These are phyloP conservation scores for Botrytis galanthina DNA, from an alignment of 2,329 filamentous ascomycete species.

Conservation along the genomic window DNA sequence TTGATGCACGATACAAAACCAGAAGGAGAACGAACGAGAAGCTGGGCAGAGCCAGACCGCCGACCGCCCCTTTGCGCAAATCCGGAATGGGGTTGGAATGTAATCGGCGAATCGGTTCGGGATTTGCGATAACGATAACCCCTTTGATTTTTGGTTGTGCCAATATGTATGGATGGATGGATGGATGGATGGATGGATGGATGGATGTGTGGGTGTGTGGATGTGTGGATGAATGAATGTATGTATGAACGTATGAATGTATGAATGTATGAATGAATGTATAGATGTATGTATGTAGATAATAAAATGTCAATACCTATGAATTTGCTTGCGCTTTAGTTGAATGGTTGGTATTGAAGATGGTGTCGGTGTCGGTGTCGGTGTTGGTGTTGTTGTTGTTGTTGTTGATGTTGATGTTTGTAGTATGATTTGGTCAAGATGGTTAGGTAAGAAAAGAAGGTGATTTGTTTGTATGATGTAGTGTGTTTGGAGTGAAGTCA, in stretches of 20 bases:
- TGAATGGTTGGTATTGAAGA: background rate
- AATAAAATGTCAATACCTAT: background rate
- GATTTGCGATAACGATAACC: conserved; percentile 17
- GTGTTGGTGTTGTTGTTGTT: no score
- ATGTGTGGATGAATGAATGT: background rate
- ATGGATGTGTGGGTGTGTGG: no score
- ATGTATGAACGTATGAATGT: no score
- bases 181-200: no score
- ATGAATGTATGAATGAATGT: background rate
- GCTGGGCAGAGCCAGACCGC: conserved; percentile 2
- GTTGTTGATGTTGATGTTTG: no score
- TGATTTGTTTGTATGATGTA: background rate
- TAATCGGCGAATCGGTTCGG: conserved; percentile 2
- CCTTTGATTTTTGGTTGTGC: background rate
- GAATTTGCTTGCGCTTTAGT: background rate
- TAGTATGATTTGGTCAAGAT: background rate
- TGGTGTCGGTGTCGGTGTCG: background rate
- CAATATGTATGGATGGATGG: background rate
- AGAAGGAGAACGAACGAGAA: background rate
- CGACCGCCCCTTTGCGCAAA: conserved; percentile 14
- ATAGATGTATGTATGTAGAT: background rate
- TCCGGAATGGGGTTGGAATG: conserved; percentile 11
- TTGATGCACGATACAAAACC: conserved; percentile 18
- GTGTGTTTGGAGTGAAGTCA: background rate
- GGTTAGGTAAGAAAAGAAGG: background rate